These are phyloP conservation scores for Wickerhamiella musiphila DNA, from an alignment of 805 yeast species.

Conservation along the genomic window DNA sequence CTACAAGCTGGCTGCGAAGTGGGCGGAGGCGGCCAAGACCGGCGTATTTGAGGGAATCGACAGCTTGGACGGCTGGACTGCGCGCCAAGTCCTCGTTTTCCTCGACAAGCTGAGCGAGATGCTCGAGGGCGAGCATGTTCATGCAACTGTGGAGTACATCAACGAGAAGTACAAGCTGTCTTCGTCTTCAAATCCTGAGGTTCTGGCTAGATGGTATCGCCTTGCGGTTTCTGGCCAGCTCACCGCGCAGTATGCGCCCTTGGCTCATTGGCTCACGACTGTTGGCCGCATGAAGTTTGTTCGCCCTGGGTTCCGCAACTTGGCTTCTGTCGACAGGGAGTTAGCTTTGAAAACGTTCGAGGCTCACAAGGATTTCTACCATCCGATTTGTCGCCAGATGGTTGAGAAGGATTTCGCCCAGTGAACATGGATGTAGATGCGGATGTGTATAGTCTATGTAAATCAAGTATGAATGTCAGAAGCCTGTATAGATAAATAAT, in stretches of 20 bases:
- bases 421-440: too few relatives aligned
- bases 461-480: too few relatives aligned
- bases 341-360: slow-evolving; percentile 52
- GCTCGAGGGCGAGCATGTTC: slow-evolving; percentile 18
- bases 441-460: too few relatives aligned
- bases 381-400: slow-evolving; percentile 69
- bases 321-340: slow-evolving; percentile 44
- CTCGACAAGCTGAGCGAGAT: slow-evolving; percentile 45
- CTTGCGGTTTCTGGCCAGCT: slow-evolving; percentile 40
- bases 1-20: slow-evolving; percentile 41
- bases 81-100: slow-evolving; percentile 68
- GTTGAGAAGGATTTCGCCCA: slow-evolving; percentile 68
- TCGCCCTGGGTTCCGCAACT: slow-evolving; percentile 61
- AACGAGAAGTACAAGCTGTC: slow-evolving; percentile 29
- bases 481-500: too few relatives aligned
- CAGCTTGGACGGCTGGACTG: slow-evolving; percentile 42
- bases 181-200: slow-evolving; percentile 57
- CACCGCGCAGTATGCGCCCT: slow-evolving; percentile 27
- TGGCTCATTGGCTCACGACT: slow-evolving; percentile 76
- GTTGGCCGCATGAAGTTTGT: slow-evolving; percentile 93
- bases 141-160: slow-evolving; percentile 23
- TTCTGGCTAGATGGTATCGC: slow-evolving; percentile 59
- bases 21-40: slow-evolving; percentile 31
- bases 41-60: slow-evolving; percentile 24
- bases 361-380: slow-evolving; percentile 43